These are phyloP conservation scores for Aspergillus incahuasiensis DNA, from an alignment of 495 filamentous ascomycete genomes.

Conservation along the genomic window DNA sequence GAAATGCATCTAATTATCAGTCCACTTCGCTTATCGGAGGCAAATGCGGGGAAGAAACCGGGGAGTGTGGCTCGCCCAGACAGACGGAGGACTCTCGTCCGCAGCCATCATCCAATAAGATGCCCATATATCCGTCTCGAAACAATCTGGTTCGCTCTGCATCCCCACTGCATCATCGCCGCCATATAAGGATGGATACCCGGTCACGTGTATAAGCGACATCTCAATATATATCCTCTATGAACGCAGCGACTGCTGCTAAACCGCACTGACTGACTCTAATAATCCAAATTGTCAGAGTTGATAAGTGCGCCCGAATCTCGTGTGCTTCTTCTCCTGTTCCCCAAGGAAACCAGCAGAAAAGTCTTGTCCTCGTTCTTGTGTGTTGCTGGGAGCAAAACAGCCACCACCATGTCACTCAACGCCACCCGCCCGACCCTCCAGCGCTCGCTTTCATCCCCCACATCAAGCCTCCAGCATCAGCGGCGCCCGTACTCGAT, in stretches of 20 bases:
- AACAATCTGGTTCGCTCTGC: background rate
- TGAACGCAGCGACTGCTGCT: no score
- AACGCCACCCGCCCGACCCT: conserved; percentile 36
- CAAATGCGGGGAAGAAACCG: background rate
- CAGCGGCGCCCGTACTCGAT: conserved; percentile 50
- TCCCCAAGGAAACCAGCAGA: no score
- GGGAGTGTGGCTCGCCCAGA: background rate
- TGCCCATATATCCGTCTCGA: background rate
- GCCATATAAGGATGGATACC: conserved; percentile 6
- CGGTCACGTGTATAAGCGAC: conserved; percentile 2
- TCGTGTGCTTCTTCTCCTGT: no score
- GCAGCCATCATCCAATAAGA: background rate
- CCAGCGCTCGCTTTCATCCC: conserved; percentile 22
- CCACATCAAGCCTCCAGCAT: conserved; percentile 20
- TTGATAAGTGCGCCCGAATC: no score
- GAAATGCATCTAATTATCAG: no score
- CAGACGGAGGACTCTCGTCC: conserved; percentile 16
- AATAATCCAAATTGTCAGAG: no score
- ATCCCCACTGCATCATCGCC: background rate
- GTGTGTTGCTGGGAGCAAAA: background rate
- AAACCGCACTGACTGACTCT: background rate
- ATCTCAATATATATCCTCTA: background rate
- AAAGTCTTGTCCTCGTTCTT: background rate
- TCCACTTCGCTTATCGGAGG: background rate
- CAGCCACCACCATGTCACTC: background rate